These are phyloP conservation scores for Beauveria sp. DNA, from an alignment of 2,329 filamentous ascomycete species.

Conservation along the genomic window DNA sequence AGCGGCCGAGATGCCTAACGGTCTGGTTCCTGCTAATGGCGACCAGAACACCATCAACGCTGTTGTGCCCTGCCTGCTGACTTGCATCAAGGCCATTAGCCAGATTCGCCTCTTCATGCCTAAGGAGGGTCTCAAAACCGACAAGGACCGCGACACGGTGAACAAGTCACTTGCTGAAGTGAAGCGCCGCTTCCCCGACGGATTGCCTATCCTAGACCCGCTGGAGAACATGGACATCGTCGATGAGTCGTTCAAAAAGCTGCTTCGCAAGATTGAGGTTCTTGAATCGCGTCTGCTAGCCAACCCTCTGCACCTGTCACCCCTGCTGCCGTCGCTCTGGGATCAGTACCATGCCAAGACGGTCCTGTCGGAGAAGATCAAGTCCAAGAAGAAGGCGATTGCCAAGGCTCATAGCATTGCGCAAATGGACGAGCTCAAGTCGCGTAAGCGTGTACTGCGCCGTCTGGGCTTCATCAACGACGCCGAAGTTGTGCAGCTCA, in stretches of 20 bases:
- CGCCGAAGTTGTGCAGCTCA: conserved; percentile 88
- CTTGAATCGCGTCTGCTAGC: conserved; percentile 82
- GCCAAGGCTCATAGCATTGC: conserved; percentile 76
- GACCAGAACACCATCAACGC: conserved; percentile 24
- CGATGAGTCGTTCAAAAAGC: conserved; percentile 87
- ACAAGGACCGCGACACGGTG: conserved; percentile 58
- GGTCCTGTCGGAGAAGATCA: conserved; percentile 68
- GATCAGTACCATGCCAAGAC: conserved; percentile 81
- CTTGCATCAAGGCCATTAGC: conserved; percentile 75
- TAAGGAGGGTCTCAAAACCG: conserved; percentile 57
- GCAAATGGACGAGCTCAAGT: conserved; percentile 93
- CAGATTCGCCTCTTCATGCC: conserved; percentile 80
- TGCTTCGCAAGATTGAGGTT: conserved; percentile 92
- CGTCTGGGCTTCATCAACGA: conserved; percentile 95
- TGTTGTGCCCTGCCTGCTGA: conserved; percentile 71
- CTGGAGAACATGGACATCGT: conserved; percentile 94
- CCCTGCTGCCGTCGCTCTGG: conserved; percentile 75
- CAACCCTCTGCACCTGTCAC: conserved; percentile 87
- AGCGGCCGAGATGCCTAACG: conserved; percentile 47
- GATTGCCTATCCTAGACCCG: conserved; percentile 80
- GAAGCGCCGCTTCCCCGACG: conserved; percentile 82
- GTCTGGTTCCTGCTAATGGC: conserved; percentile 37
- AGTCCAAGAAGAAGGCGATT: conserved; percentile 81
- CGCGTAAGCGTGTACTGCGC: conserved; percentile 87
- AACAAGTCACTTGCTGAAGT: conserved; percentile 71